Percentiles rank a stretch among this genome's conserved stretches.
Evolutionary conservation across 2,329 filamentous ascomycete genomes (phyloP).

Genomic region (Ceratocystis huliohia): DNA sequence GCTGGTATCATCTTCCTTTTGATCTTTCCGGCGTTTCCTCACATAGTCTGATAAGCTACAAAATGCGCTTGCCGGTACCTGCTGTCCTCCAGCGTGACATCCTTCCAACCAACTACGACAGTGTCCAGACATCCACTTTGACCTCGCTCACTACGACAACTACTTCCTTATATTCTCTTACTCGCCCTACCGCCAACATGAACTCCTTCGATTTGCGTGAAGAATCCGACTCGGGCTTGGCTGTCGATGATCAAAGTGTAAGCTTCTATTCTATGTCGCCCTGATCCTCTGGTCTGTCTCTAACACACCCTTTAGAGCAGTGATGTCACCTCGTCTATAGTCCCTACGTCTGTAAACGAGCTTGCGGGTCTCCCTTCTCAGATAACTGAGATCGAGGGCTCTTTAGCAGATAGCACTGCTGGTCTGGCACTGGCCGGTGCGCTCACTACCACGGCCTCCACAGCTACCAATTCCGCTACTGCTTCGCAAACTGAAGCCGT

Average conservation of each 20-base stretch:
- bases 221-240: not conserved
- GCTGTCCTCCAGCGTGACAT: not conserved
- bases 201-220: conserved; percentile 1
- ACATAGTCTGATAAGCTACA: not conserved
- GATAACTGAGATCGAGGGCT: conserved; percentile 13
- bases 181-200: not conserved
- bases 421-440: conserved; percentile 21
- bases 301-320: not conserved
- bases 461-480: conserved; percentile 15
- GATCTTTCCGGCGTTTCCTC: not conserved
- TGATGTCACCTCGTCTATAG: not conserved
- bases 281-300: not conserved
- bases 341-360: conserved; percentile 6
- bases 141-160: not conserved
- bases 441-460: conserved; percentile 21
- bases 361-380: conserved; percentile 15
- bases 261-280: not conserved
- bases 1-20: not conserved
- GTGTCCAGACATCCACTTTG: not conserved
- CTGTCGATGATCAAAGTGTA: not conserved
- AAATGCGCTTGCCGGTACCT: not conserved
- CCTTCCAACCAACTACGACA: not conserved
- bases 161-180: not conserved
- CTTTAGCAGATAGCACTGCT: conserved; percentile 24
- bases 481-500: conserved; percentile 8